Conservation (phyloP, 1,284 basidiomycete species). For the Xerocomus nothofagi region DNA sequence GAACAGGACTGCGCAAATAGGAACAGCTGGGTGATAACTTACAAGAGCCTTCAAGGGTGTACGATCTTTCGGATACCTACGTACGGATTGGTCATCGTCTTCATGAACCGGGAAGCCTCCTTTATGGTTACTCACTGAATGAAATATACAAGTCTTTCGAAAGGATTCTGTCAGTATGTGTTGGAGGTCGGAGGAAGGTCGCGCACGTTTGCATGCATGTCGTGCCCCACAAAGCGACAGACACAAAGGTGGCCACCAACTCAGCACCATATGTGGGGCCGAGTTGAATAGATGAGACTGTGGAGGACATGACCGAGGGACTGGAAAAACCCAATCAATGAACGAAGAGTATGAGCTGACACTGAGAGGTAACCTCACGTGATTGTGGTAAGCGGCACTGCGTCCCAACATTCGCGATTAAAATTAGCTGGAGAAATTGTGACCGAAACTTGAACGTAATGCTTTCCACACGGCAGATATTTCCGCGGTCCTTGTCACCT, state of each 20-base stretch:
- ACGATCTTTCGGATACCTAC: conserved; percentile 2
- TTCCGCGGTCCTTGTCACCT: background rate
- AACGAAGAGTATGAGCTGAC: background rate
- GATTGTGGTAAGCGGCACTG: too few species aligned
- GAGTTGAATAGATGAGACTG: background rate
- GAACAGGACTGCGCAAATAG: background rate
- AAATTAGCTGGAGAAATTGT: background rate
- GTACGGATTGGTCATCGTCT: background rate
- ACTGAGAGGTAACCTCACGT: background rate
- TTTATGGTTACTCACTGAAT: background rate
- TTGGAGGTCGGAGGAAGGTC: too few species aligned
- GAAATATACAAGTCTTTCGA: background rate
- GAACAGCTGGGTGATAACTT: background rate
- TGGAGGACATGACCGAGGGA: conserved; percentile 1
- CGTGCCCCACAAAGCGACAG: conserved; percentile 15
- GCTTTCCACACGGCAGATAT: background rate
- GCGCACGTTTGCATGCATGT: conserved; percentile 16
- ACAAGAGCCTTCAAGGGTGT: background rate
- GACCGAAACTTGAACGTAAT: background rate
- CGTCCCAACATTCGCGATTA: too few species aligned
- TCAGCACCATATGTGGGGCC: conserved; percentile 10
- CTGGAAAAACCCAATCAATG: background rate
- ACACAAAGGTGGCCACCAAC: conserved; percentile 9
- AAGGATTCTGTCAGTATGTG: background rate
- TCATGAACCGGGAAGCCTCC: background rate